Percentiles rank a stretch among this genome's conserved stretches.
Evolutionary conservation across 2,329 filamentous ascomycete genomes (phyloP).

Genomic region (Xylariaceae sp.): DNA sequence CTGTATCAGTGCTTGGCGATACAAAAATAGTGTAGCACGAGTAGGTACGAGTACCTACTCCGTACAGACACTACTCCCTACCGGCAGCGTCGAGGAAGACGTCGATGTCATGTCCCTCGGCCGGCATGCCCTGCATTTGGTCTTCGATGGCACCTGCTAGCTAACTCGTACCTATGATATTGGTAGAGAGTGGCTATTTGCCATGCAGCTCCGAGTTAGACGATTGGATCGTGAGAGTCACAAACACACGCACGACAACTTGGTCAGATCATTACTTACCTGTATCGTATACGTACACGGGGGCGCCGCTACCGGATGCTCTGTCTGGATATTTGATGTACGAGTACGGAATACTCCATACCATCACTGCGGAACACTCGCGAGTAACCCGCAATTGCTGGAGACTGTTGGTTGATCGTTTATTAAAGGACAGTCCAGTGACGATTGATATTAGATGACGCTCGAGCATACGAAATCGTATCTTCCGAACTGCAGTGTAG

Average conservation of each 20-base stretch:
- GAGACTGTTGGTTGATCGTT: background rate
- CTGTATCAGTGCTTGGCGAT: background rate
- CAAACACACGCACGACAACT: background rate
- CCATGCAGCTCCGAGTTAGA: background rate
- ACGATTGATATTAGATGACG: background rate
- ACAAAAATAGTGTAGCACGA: slow-evolving; percentile 7
- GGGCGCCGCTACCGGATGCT: background rate
- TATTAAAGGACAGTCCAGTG: background rate
- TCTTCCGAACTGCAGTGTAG: slow-evolving; percentile 4
- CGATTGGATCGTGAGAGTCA: background rate
- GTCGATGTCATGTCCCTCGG: background rate
- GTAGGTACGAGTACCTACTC: background rate
- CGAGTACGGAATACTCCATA: too few species aligned
- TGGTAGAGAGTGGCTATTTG: background rate
- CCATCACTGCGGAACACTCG: too few species aligned
- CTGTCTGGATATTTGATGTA: too few species aligned
- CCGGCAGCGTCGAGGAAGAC: background rate
- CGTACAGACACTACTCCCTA: background rate
- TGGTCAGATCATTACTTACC: background rate
- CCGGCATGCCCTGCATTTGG: background rate
- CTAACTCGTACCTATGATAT: background rate
- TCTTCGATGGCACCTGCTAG: too few species aligned
- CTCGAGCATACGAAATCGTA: slow-evolving; percentile 4
- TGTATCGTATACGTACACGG: background rate
- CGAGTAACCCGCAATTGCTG: background rate